Conservation (phyloP, 2,329 filamentous ascomycete genomes). For the Tolypocladium capitatum region DNA sequence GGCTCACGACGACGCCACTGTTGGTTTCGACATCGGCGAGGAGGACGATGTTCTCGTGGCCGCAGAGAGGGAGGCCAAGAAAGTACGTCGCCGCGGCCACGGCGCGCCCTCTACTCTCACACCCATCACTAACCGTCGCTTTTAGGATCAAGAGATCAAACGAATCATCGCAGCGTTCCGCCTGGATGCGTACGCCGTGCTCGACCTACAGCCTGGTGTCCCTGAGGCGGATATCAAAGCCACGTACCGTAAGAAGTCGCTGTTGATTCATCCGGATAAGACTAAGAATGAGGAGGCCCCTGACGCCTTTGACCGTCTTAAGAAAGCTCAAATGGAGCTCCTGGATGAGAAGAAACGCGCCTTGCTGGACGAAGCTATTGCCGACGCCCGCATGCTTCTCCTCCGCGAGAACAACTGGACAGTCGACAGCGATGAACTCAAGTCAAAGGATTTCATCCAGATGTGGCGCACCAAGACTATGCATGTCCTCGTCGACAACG, state of each 20-base stretch:
- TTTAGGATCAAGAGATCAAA: slow-evolving; percentile 84
- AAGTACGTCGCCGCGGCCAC: slow-evolving; percentile 38
- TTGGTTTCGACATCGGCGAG: slow-evolving; percentile 21
- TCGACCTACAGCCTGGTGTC: slow-evolving; percentile 90
- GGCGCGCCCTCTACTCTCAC: background rate
- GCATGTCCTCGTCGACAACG: slow-evolving; percentile 83
- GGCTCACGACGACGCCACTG: slow-evolving; percentile 20
- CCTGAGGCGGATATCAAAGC: slow-evolving; percentile 93
- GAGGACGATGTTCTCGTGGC: slow-evolving; percentile 68
- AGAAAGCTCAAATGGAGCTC: slow-evolving; percentile 82
- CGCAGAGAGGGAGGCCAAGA: slow-evolving; percentile 74
- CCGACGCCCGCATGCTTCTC: slow-evolving; percentile 86
- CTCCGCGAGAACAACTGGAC: slow-evolving; percentile 93
- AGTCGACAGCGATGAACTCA: slow-evolving; percentile 73
- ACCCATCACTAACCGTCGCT: slow-evolving; percentile 6
- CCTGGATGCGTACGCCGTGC: slow-evolving; percentile 66
- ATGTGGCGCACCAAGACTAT: slow-evolving; percentile 87
- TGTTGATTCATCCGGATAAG: slow-evolving; percentile 97
- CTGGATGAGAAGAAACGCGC: slow-evolving; percentile 88
- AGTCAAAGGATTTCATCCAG: slow-evolving; percentile 67
- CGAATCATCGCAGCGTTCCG: slow-evolving; percentile 86
- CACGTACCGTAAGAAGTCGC: slow-evolving; percentile 91
- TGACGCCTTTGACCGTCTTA: slow-evolving; percentile 91
- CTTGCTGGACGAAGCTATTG: slow-evolving; percentile 84
- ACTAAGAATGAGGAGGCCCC: slow-evolving; percentile 82